These are phyloP conservation scores for Drechslerella stenobrocha DNA, from an alignment of 2,329 filamentous ascomycete genomes.

Conservation along the genomic window DNA sequence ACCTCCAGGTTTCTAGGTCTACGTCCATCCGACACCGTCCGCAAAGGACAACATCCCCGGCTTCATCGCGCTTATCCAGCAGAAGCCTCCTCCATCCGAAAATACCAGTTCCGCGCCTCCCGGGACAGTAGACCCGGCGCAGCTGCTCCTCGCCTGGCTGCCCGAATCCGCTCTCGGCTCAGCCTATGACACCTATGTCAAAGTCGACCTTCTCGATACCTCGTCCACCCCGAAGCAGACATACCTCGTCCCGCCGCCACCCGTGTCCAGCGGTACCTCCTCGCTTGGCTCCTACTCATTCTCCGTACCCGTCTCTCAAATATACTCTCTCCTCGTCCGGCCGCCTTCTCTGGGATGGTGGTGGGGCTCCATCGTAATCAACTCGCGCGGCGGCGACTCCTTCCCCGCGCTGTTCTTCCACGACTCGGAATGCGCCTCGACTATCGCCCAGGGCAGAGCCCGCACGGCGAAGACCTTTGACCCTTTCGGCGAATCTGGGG, in stretches of 20 bases:
- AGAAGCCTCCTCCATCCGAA: slow-evolving; percentile 69
- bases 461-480: slow-evolving; percentile 82
- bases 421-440: slow-evolving; percentile 93
- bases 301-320: slow-evolving; percentile 81
- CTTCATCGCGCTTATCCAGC: slow-evolving; percentile 89
- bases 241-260: slow-evolving; percentile 87
- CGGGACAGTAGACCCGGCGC: slow-evolving; percentile 53
- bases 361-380: slow-evolving; percentile 95
- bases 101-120: slow-evolving; percentile 6
- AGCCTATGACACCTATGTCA: slow-evolving; percentile 85
- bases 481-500: slow-evolving; percentile 79
- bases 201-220: slow-evolving; percentile 80
- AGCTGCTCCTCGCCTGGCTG: slow-evolving; percentile 87
- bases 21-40: slow-evolving; percentile 89
- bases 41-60: slow-evolving; percentile 94
- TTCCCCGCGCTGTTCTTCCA: slow-evolving; percentile 98
- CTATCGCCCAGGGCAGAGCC: slow-evolving; percentile 89
- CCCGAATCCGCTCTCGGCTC: slow-evolving; percentile 87
- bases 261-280: slow-evolving; percentile 73
- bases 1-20: slow-evolving; percentile 65
- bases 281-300: slow-evolving; percentile 80
- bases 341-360: slow-evolving; percentile 96
- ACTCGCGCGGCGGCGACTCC: slow-evolving; percentile 84
- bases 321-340: slow-evolving; percentile 86
- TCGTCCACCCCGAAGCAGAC: slow-evolving; percentile 77